A percentile compares a stretch with the other conserved stretches of the same genome.
phyloP scores from a whole-genome alignment of 441 rosid genomes.

The Manihot esculenta region DNA sequence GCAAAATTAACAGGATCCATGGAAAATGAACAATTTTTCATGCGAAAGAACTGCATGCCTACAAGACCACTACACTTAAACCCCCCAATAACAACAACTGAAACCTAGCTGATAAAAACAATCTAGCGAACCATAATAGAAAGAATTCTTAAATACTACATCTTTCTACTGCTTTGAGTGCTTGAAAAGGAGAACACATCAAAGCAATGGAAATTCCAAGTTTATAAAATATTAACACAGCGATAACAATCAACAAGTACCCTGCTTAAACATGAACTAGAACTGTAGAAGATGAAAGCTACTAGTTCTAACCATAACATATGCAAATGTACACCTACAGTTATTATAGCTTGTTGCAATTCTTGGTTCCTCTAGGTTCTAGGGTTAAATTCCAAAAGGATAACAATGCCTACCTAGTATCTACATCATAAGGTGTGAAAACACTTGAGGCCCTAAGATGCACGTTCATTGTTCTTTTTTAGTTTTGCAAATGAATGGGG shows the following conservation, averaged over 20 bases:
- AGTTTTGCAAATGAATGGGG: neutral
- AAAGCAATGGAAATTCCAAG: neutral
- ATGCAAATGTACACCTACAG: neutral
- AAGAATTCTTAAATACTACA: too few species aligned
- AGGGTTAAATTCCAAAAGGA: too few species aligned
- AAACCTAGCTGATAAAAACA: too few species aligned
- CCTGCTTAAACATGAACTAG: neutral
- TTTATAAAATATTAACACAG: neutral
- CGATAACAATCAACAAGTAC: neutral
- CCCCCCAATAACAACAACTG: too few species aligned
- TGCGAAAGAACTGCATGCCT: neutral
- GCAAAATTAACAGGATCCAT: neutral
- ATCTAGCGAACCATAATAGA: too few species aligned
- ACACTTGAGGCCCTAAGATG: neutral
- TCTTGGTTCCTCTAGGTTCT: too few species aligned
- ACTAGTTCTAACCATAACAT: neutral
- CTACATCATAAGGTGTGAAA: too few species aligned
- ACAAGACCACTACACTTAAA: too few species aligned
- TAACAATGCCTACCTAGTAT: too few species aligned
- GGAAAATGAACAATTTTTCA: neutral
- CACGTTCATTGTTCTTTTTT: neutral
- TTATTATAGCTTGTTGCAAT: too few species aligned
- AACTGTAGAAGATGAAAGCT: neutral
- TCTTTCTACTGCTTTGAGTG: too few species aligned
- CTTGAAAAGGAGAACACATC: neutral